Evolutionary conservation across 495 filamentous ascomycete species (phyloP), one percentile per base, ranked within the genome.

Genomic region (Trichocladium uniseriatum): DNA sequence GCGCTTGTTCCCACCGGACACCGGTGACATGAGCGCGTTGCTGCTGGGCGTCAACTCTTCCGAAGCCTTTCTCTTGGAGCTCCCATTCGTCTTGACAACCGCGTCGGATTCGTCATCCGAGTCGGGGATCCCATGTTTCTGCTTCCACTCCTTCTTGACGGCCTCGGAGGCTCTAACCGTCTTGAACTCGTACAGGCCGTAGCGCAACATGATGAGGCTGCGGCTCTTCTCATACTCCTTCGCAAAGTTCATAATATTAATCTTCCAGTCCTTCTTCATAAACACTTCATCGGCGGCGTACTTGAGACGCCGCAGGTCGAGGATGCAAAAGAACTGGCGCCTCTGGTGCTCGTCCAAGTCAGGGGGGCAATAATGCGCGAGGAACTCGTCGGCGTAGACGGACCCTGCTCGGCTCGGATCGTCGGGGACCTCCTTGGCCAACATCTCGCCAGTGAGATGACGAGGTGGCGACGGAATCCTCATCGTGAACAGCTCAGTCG

Each of bases 201-300:
- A 76, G 21, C 71, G 71, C 50, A 76, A 52, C 71, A 76, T 70
- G 45, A 76, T 74, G 13, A 76, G 51, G 16, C 71, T 69, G 22
- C 72, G 69, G 51, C 70, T 76, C 64, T 76, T 76, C 59, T 76
- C 72, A 48, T 68, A 76, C 49, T 76, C 72, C 57, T 72, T 76
- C 15, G 72, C 70, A 35, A 76, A 76, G 54, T 73, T 76, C 34
- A 70, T 42, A 5, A 74, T 66, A 47, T 76, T 76, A 43, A 76
- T 61, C 52, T 73, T 74, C 72, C 72, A 76, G 45, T 73, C 71
- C 48, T 74, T 76, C 64, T 70, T 71, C 16, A 53, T 53, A 41
- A 76, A 76, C 16, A 76, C 71, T 45, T 76, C 72, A 41, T 76
- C 60, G 19, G 72, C 72, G 22, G 72, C 68, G 53, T 74, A 74